A percentile compares a stretch with the other conserved stretches of the same genome.
Conservation (phyloP, 169 alveolate genomes). For the Babesia ovis region DNA sequence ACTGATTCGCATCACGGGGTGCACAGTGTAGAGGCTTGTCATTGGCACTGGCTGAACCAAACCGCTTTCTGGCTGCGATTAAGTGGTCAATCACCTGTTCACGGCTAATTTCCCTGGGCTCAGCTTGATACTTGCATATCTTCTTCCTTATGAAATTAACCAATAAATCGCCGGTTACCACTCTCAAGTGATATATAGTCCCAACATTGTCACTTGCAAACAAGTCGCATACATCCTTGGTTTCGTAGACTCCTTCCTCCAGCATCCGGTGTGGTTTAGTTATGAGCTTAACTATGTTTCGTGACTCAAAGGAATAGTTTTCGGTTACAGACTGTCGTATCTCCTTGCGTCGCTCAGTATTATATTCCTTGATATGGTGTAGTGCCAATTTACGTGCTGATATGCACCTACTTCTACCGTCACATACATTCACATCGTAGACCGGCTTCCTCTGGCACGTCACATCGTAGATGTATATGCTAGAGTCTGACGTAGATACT, state of each 20-base stretch:
- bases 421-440: constrained; percentile 67
- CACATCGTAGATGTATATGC: constrained; percentile 70
- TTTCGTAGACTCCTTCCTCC: constrained; percentile 17
- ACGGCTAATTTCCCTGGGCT: constrained; percentile 22
- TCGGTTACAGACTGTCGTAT: constrained; percentile 27
- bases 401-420: constrained; percentile 51
- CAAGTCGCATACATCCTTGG: constrained; percentile 57
- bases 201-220: constrained; percentile 74
- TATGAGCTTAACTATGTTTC: constrained; percentile 37
- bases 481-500: constrained; percentile 69
- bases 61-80: constrained; percentile 62
- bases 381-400: constrained; percentile 23
- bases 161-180: constrained; percentile 68
- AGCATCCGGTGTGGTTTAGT: constrained; percentile 27
- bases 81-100: constrained; percentile 58
- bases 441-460: constrained; percentile 74
- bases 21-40: constrained; percentile 64
- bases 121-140: constrained; percentile 46
- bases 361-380: constrained; percentile 21
- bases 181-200: constrained; percentile 61
- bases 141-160: constrained; percentile 40
- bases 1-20: constrained; percentile 54
- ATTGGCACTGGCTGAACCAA: constrained; percentile 47
- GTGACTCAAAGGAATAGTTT: constrained; percentile 9
- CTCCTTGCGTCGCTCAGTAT: constrained; percentile 38